Evolutionary conservation across 208 protist genomes (phyloP).

Genomic region (Crithidia acanthocephali): DNA sequence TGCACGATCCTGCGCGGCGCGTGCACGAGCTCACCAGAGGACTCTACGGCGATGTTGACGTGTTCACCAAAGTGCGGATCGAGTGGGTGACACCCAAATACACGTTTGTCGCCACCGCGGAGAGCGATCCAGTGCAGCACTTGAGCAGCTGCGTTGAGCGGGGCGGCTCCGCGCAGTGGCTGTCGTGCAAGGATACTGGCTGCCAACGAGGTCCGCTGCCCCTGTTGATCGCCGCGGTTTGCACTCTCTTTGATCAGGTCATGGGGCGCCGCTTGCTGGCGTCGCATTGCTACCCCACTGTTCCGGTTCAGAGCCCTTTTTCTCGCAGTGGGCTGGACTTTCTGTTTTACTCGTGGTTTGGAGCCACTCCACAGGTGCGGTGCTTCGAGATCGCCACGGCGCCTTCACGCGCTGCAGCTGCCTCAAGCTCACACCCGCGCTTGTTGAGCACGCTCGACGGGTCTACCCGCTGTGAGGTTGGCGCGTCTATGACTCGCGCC

Average conservation of each 20-base stretch:
- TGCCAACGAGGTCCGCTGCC: slow-evolving; percentile 23
- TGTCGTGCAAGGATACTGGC: slow-evolving; percentile 24
- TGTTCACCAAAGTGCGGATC: slow-evolving; percentile 49
- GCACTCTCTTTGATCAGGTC: slow-evolving; percentile 27
- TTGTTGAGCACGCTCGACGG: background rate
- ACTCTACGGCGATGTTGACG: slow-evolving; percentile 53
- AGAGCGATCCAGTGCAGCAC: slow-evolving; percentile 34
- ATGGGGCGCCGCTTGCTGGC: background rate
- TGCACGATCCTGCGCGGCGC: slow-evolving; percentile 52
- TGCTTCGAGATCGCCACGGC: slow-evolving; percentile 55
- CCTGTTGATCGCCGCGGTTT: slow-evolving; percentile 24
- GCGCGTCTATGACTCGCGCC: slow-evolving; percentile 55
- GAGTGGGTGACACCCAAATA: slow-evolving; percentile 39
- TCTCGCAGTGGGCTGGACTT: slow-evolving; percentile 48
- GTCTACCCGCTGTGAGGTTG: slow-evolving; percentile 11
- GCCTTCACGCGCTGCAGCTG: slow-evolving; percentile 2
- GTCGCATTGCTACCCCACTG: slow-evolving; percentile 4
- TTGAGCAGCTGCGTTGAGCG: background rate
- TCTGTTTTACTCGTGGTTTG: slow-evolving; percentile 72
- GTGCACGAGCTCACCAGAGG: slow-evolving; percentile 42
- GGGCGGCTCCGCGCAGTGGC: background rate
- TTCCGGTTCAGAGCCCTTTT: slow-evolving; percentile 6
- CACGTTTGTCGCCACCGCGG: slow-evolving; percentile 23
- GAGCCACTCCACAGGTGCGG: slow-evolving; percentile 54
- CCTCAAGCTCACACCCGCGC: background rate